Evolutionary conservation across 2,329 filamentous ascomycete species (phyloP).

Genomic region (Biscogniauxia mediterranea): DNA sequence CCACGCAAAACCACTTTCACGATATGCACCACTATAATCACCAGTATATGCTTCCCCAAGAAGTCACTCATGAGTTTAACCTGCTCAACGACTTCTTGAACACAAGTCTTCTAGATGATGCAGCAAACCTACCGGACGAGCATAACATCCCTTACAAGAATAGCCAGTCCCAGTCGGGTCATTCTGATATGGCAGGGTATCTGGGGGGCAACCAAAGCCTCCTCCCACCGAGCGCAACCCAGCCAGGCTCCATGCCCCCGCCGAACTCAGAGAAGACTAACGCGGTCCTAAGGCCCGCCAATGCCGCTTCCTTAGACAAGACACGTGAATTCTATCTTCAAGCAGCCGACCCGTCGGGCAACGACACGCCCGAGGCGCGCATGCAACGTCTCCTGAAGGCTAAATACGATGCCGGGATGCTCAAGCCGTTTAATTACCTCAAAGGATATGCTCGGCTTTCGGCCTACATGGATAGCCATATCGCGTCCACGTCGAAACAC

Average conservation of each 20-base stretch:
- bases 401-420: slow-evolving; percentile 91
- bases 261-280: slow-evolving; percentile 49
- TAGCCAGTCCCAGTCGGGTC: slow-evolving; percentile 35
- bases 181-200: slow-evolving; percentile 49
- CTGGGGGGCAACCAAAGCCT: slow-evolving; percentile 35
- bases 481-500: slow-evolving; percentile 77
- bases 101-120: slow-evolving; percentile 85
- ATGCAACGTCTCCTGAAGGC: slow-evolving; percentile 93
- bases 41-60: slow-evolving; percentile 89
- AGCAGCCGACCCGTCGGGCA: slow-evolving; percentile 87
- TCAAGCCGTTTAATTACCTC: slow-evolving; percentile 98
- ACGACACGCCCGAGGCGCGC: slow-evolving; percentile 82
- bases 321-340: slow-evolving; percentile 94
- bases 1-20: slow-evolving; percentile 78
- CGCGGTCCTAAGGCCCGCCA: slow-evolving; percentile 59
- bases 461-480: slow-evolving; percentile 87
- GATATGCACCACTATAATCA: slow-evolving; percentile 94
- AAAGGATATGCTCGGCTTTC: slow-evolving; percentile 90
- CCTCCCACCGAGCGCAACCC: slow-evolving; percentile 36
- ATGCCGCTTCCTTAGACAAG: slow-evolving; percentile 64
- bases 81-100: slow-evolving; percentile 95
- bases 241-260: slow-evolving; percentile 46
- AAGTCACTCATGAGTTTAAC: slow-evolving; percentile 96
- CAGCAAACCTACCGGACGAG: slow-evolving; percentile 68
- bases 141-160: slow-evolving; percentile 45